Percentiles rank a stretch among this genome's conserved stretches.
phyloP scores from a whole-genome alignment of 768 basidiomycete species.

The Chalciporus pseudorubinellus region DNA sequence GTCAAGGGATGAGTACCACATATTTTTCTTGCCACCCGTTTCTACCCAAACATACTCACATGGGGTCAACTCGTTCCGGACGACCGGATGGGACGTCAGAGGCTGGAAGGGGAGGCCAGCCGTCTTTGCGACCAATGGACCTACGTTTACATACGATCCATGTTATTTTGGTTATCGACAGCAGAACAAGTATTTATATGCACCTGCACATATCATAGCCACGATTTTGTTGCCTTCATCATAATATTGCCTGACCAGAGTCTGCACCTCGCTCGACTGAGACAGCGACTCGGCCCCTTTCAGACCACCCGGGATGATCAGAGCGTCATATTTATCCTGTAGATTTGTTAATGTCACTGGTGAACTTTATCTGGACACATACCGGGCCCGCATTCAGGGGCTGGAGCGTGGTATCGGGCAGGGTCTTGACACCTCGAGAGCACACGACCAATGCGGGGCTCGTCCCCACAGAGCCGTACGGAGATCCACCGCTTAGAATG shows the following conservation, averaged over 20 bases:
- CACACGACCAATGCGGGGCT: slow-evolving; percentile 55
- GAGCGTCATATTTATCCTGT: slow-evolving; percentile 63
- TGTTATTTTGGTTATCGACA: neutral
- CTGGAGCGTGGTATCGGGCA: slow-evolving; percentile 61
- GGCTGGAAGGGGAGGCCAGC: slow-evolving; percentile 59
- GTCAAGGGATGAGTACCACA: neutral
- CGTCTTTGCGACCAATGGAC: slow-evolving; percentile 66
- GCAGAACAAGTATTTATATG: slow-evolving; percentile 10
- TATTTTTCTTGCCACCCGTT: neutral
- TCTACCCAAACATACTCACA: slow-evolving; percentile 34
- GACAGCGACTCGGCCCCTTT: slow-evolving; percentile 77
- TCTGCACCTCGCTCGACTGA: slow-evolving; percentile 54
- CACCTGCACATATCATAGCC: slow-evolving; percentile 86
- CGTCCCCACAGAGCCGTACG: slow-evolving; percentile 23
- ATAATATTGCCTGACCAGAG: slow-evolving; percentile 54
- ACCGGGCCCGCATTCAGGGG: slow-evolving; percentile 47
- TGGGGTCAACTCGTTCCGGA: slow-evolving; percentile 55
- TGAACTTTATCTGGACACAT: slow-evolving; percentile 14
- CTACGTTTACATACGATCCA: slow-evolving; percentile 31
- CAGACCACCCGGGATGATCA: slow-evolving; percentile 77
- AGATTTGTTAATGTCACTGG: neutral
- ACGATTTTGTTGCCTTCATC: slow-evolving; percentile 43
- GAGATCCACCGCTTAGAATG: slow-evolving; percentile 38
- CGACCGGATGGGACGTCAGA: slow-evolving; percentile 77
- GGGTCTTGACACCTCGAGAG: slow-evolving; percentile 70